Evolutionary conservation across 805 yeast species (phyloP).

Genomic region (Jamesozyma hellenica): DNA sequence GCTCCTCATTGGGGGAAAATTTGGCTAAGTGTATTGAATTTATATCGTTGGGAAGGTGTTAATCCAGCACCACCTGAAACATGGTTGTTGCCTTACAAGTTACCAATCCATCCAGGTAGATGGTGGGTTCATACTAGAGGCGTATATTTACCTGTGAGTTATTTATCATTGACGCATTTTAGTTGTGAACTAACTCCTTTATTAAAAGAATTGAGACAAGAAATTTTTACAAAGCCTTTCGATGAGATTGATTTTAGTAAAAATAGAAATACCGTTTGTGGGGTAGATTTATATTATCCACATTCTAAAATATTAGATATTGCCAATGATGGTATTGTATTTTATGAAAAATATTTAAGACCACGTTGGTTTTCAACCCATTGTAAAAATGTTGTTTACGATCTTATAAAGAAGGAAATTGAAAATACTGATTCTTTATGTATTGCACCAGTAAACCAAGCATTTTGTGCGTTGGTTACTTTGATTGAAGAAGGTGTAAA

Average conservation of each 20-base stretch:
- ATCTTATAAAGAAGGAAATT: slow-evolving; percentile 62
- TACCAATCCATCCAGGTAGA: slow-evolving; percentile 85
- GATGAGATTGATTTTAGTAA: slow-evolving; percentile 55
- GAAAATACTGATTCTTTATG: slow-evolving; percentile 70
- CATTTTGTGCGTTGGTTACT: slow-evolving; percentile 67
- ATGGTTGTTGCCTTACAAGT: slow-evolving; percentile 72
- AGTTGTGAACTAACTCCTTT: slow-evolving; percentile 56
- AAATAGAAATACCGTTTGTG: slow-evolving; percentile 79
- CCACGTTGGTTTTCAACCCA: slow-evolving; percentile 60
- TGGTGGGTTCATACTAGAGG: slow-evolving; percentile 99
- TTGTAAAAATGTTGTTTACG: slow-evolving; percentile 46
- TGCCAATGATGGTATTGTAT: slow-evolving; percentile 48
- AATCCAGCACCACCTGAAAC: slow-evolving; percentile 97
- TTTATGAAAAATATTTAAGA: slow-evolving; percentile 62
- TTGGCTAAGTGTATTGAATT: slow-evolving; percentile 70
- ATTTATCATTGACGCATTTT: slow-evolving; percentile 49
- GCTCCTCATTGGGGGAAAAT: slow-evolving; percentile 97
- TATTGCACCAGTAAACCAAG: slow-evolving; percentile 91
- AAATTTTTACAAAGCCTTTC: slow-evolving; percentile 63
- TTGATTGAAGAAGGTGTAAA: slow-evolving; percentile 59
- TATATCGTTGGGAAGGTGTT: slow-evolving; percentile 93
- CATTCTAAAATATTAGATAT: slow-evolving; percentile 60
- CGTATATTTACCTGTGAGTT: slow-evolving; percentile 79
- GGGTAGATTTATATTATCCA: slow-evolving; percentile 89
- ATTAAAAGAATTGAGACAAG: slow-evolving; percentile 55